Evolutionary conservation across 257 asterid genomes (phyloP), one percentile per base, ranked within the genome.

Genomic region (Capsicum pubescens): DNA sequence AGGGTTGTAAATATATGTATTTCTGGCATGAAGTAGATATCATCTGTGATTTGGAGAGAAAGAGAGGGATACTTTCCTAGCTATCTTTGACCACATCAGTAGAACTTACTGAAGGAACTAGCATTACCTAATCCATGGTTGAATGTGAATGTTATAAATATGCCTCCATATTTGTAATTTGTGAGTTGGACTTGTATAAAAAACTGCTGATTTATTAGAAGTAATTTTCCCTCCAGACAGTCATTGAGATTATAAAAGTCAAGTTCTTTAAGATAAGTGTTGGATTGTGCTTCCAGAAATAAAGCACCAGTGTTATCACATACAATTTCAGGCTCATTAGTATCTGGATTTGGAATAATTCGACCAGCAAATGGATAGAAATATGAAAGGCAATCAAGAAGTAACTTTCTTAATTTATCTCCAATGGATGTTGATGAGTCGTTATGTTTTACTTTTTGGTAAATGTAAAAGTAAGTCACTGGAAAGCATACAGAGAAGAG

Each of bases 41-140:
- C 97, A 82, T 9, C 88, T 80, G 36, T 91, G 95, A 81, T 91
- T 91, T 0, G 91, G 93, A 0, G 66, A 83, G 83, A 90, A 86
- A 35, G 93, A 84, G 13, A 89, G 14, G 13, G 89, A 83, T 70
- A 83, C 88, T 39, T 39, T 52, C 61, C 15, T 66, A 3, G 93
- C 94, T 32, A 89, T 84, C 46, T 93, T 90, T 0, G 91, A 90
- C 92, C 93, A 90, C 1, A 90, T 88, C 14, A 83, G 21, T 2
- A 91, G 92, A 69, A 93, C 88, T 87, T 93, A 86, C 90, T 39
- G 70, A 91, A 90, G 32, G 94, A 88, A 56, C 83, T 80, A 26
- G 93, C 93, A 78, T 92, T 94, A 3, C 94, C 97, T 42, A 92
- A 88, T 16, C 91, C 94, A 86, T 91, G 92, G 67, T 91, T 93